Base-by-base conservation (phyloP, 192 early-diverging fungal genomes). In the Linnemannia zychae region DNA sequence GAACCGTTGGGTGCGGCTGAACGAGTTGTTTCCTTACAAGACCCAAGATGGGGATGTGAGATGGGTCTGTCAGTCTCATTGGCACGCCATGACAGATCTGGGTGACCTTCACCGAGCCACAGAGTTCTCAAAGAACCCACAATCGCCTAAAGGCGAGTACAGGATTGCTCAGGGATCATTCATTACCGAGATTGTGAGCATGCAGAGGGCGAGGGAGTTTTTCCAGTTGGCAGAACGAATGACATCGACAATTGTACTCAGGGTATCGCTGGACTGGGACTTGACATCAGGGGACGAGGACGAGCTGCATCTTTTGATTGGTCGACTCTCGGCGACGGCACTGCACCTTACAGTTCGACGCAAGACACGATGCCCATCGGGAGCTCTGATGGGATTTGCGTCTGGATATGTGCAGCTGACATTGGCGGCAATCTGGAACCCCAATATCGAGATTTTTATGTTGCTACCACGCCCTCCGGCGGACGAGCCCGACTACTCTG, bases 191-290 rank as follows among this genome's bases (percentile, higher is more conserved):
- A 57, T 83, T 16, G 68, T 46, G 33, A 73, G 53, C 44, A 68
- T 36, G 9, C 75, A 72, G 16, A 47, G 60, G 5, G 81, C 75
- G 0, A 50, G 71, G 28, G 68, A 72, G 17, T 83, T 67, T 50
- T 83, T 72, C 47, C 68, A 49, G 20, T 46, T 83, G 49, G 75
- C 81, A 5, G 36, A 76, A 13, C 70, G 65, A 31, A 31, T 83
- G 60, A 72, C 71, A 16, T 72, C 75, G 12, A 60, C 71, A 1
- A 50, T 49, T 12, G 60, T 65, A 16, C 36, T 83, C 22, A 50
- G 71, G 6, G 20, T 83, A 0, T 72, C 72, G 9, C 36, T 83
- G 38, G 81, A 83, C 38, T 83, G 81, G 81, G 81, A 83, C 6
- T 34, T 83, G 7, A 73, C 75, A 3, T 24, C n/a, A 13, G 81